Conservation (phyloP, 305 asterid genomes). For the Vinca major region DNA sequence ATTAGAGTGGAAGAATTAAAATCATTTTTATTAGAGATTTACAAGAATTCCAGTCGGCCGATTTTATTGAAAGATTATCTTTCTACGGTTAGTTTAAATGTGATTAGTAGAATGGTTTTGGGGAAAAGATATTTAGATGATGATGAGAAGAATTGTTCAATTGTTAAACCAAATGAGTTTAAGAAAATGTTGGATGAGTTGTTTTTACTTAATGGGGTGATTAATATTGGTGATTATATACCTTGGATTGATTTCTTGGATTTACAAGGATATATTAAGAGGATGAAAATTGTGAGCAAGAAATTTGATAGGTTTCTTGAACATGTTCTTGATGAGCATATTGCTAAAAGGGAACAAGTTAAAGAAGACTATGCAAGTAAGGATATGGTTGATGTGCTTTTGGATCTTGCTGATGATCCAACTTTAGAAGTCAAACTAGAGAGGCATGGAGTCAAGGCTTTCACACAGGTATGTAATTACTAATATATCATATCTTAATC, state of each 20-base stretch:
- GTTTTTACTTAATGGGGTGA: conserved; percentile 59
- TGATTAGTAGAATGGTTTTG: conserved; percentile 29
- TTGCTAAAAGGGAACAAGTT: conserved; percentile 21
- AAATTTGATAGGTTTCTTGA: conserved; percentile 67
- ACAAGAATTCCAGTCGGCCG: conserved; percentile 20
- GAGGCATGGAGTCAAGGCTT: conserved; percentile 84
- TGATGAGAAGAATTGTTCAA: neutral
- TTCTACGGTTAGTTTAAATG: conserved; percentile 19
- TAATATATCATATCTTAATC: no score
- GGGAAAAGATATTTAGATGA: conserved; percentile 27
- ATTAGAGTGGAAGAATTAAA: conserved; percentile 56
- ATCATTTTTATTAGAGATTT: conserved; percentile 27
- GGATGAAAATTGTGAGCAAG: conserved; percentile 73
- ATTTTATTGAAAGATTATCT: conserved; percentile 25
- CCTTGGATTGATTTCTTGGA: conserved; percentile 65
- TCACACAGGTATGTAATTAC: conserved; percentile 47
- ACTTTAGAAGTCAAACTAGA: conserved; percentile 61
- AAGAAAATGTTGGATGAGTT: conserved; percentile 70
- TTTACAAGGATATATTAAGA: conserved; percentile 71
- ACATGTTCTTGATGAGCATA: conserved; percentile 57
- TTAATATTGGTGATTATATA: conserved; percentile 64
- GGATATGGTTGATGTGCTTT: conserved; percentile 75
- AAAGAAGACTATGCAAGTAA: conserved; percentile 14
- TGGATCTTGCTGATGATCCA: conserved; percentile 71
- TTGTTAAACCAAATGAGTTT: conserved; percentile 53